These are phyloP conservation scores for Fagopyrum tataricum DNA, from an alignment of 148 eudicot genomes.

Conservation along the genomic window DNA sequence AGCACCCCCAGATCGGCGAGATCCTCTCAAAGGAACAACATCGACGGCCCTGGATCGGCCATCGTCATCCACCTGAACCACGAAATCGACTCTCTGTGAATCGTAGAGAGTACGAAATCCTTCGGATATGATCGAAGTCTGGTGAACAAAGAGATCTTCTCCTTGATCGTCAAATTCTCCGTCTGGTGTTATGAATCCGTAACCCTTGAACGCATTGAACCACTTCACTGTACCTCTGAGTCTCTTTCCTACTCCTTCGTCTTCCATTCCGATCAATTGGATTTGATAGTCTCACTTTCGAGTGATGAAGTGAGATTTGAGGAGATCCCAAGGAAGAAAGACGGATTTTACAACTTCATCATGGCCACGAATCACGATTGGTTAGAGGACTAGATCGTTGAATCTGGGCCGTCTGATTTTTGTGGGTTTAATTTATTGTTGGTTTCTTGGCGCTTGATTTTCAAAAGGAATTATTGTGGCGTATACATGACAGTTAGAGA, in stretches of 20 bases:
- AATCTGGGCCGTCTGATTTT: too few relatives aligned
- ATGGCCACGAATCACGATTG: too few relatives aligned
- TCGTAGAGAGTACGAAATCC: slow-evolving; percentile 59
- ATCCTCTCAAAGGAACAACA: slow-evolving; percentile 25
- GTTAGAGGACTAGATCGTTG: too few relatives aligned
- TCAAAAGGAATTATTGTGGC: too few relatives aligned
- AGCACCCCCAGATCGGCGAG: slow-evolving; percentile 13
- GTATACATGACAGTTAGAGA: too few relatives aligned
- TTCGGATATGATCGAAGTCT: slow-evolving; percentile 47
- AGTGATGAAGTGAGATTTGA: too few relatives aligned
- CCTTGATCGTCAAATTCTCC: slow-evolving; percentile 18
- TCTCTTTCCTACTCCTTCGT: neutral
- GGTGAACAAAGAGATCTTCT: slow-evolving; percentile 62
- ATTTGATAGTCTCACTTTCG: too few relatives aligned
- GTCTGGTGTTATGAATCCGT: slow-evolving; percentile 58
- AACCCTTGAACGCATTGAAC: slow-evolving; percentile 65
- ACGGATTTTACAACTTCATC: too few relatives aligned
- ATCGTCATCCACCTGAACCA: slow-evolving; percentile 36
- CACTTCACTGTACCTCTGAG: slow-evolving; percentile 49
- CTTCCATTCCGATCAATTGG: too few relatives aligned
- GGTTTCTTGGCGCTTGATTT: too few relatives aligned
- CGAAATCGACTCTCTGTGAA: slow-evolving; percentile 51
- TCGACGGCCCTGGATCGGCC: slow-evolving; percentile 51
- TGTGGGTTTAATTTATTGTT: too few relatives aligned
- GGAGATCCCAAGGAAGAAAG: too few relatives aligned